phyloP scores from a whole-genome alignment of 306 rosid species.

The Dryas drummondii region DNA sequence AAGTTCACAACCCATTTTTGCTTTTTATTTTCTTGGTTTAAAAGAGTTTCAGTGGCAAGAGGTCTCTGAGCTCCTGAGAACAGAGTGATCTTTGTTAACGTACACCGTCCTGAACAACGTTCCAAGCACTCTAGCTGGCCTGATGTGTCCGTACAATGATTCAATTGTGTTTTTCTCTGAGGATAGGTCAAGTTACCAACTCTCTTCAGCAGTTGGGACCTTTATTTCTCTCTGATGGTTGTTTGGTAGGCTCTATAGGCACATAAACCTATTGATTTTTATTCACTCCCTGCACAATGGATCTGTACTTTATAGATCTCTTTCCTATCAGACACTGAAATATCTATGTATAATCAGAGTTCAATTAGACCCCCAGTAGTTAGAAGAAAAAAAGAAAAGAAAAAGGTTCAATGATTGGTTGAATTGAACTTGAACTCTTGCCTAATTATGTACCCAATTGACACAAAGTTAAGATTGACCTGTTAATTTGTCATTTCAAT shows the following conservation, averaged over 20 bases:
- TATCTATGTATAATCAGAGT: not conserved
- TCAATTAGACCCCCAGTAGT: not conserved
- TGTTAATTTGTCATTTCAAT: conserved; percentile 1
- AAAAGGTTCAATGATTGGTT: not conserved
- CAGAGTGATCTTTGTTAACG: conserved; percentile 34
- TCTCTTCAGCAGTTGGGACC: conserved; percentile 11
- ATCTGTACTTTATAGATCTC: not conserved
- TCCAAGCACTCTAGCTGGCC: conserved; percentile 59
- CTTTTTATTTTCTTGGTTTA: conserved; percentile 11
- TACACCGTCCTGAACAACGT: conserved; percentile 60
- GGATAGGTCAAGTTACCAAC: conserved; percentile 33
- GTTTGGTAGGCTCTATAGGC: not conserved
- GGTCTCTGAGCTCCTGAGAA: conserved; percentile 31
- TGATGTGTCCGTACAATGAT: conserved; percentile 48
- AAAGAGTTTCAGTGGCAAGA: conserved; percentile 26
- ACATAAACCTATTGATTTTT: not conserved
- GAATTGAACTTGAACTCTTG: conserved; percentile 5
- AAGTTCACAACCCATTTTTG: conserved; percentile 9
- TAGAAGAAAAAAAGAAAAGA: too few species aligned
- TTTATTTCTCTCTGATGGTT: not conserved
- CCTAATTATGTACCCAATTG: not conserved
- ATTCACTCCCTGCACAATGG: not conserved
- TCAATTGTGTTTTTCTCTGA: conserved; percentile 27
- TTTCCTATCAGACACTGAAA: not conserved
- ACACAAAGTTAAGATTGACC: not conserved